Percentiles rank a stretch among this genome's conserved stretches.
These are phyloP conservation scores for Nymphaea colorata DNA, from an alignment of 164 flowering plant genomes.

Conservation along the genomic window DNA sequence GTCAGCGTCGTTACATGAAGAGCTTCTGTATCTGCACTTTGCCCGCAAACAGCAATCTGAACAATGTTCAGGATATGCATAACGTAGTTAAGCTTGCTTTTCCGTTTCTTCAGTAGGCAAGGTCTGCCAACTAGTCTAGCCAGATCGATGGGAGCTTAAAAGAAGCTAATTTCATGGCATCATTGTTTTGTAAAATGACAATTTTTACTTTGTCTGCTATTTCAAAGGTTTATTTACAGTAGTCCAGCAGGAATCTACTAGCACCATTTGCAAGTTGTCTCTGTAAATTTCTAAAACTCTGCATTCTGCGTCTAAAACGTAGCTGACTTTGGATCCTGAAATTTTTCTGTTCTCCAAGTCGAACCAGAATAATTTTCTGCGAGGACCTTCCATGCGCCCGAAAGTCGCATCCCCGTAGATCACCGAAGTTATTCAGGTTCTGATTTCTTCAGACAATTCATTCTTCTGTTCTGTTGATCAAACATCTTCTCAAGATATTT, in stretches of 20 bases:
- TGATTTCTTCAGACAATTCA: neutral
- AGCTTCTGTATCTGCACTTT: too few species aligned
- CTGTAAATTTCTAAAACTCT: neutral
- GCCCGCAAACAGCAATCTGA: too few species aligned
- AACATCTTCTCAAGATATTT: conserved; percentile 3
- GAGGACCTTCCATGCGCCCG: neutral
- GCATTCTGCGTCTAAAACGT: neutral
- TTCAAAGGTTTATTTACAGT: neutral
- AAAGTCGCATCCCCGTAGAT: neutral
- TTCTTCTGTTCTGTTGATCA: conserved; percentile 1
- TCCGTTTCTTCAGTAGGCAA: neutral
- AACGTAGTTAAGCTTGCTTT: neutral
- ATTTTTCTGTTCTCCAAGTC: neutral
- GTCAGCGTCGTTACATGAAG: too few species aligned
- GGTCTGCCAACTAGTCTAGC: neutral
- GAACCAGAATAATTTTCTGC: neutral
- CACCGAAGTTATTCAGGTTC: neutral
- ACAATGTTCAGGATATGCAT: too few species aligned
- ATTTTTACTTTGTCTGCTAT: neutral
- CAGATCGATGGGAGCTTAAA: neutral
- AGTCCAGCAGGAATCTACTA: neutral
- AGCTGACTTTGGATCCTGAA: neutral
- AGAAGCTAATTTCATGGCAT: neutral
- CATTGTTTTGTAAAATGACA: neutral
- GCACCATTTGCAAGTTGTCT: neutral